A percentile compares a stretch with the other conserved stretches of the same genome.
phyloP scores from a whole-genome alignment of 2,329 filamentous ascomycete genomes.

The Aspergillus alliaceus region DNA sequence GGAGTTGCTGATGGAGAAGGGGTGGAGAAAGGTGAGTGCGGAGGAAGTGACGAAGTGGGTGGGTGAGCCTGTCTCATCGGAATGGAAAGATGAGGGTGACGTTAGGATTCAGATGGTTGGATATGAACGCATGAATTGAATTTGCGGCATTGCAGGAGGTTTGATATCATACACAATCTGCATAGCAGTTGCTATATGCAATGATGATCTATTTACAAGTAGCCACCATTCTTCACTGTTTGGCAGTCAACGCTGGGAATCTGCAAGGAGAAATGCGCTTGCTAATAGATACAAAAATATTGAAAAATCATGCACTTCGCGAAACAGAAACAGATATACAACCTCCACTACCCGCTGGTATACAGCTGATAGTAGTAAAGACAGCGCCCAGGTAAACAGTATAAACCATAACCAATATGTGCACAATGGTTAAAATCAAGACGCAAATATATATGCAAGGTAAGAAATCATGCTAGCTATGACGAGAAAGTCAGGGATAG shows the following conservation, averaged over 20 bases:
- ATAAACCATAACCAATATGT: not conserved
- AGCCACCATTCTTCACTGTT: not conserved
- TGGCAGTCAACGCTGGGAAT: not conserved
- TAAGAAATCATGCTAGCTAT: not conserved
- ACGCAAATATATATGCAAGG: not conserved
- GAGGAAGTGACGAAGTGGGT: slow-evolving; percentile 43
- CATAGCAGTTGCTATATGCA: not conserved
- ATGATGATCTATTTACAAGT: not conserved
- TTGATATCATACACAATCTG: not conserved
- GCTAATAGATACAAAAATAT: not conserved
- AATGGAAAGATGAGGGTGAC: slow-evolving; percentile 51
- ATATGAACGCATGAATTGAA: slow-evolving; percentile 35
- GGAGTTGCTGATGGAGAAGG: slow-evolving; percentile 27
- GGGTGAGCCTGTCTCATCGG: slow-evolving; percentile 39
- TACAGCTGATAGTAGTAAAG: not conserved
- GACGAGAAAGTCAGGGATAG: not conserved
- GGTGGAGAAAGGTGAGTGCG: slow-evolving; percentile 34
- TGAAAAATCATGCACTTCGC: not conserved
- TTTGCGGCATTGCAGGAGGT: not conserved
- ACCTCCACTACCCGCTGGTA: not conserved
- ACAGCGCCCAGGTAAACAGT: not conserved
- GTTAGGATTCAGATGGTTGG: slow-evolving; percentile 51
- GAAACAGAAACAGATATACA: not conserved
- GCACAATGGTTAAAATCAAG: not conserved
- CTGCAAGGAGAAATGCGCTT: not conserved